Percentiles rank a stretch among this genome's conserved stretches.
These are phyloP conservation scores for Bipolaris gigantea DNA, from an alignment of 2,329 filamentous ascomycete genomes.

Conservation along the genomic window DNA sequence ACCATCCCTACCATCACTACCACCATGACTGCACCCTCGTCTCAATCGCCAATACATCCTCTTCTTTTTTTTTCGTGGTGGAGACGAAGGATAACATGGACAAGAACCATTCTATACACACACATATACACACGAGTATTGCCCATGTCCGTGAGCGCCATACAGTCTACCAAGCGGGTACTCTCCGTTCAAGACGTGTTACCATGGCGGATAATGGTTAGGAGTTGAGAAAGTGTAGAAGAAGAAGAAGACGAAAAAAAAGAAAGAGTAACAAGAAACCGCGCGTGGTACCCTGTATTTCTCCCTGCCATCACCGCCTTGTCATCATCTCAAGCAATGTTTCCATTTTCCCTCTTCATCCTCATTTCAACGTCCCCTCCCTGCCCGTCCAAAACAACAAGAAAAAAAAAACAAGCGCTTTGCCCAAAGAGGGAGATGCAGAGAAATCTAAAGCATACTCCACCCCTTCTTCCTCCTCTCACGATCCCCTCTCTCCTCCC, in stretches of 20 bases:
- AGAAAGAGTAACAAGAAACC: not conserved
- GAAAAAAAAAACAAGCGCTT: not conserved
- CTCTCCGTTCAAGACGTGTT: not conserved
- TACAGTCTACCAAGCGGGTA: slow-evolving; percentile 7
- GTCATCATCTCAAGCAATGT: not conserved
- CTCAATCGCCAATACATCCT: too few relatives aligned
- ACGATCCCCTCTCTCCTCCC: slow-evolving; percentile 26
- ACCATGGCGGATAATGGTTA: not conserved
- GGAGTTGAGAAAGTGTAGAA: too few relatives aligned
- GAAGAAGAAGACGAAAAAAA: not conserved
- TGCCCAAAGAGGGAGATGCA: too few relatives aligned
- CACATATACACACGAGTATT: too few relatives aligned
- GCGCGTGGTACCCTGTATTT: too few relatives aligned
- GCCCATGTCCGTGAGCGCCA: slow-evolving; percentile 6
- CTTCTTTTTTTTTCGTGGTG: too few relatives aligned
- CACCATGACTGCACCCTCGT: too few relatives aligned
- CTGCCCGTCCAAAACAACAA: not conserved
- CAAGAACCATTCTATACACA: not conserved
- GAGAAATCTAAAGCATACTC: slow-evolving; percentile 32
- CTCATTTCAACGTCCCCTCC: not conserved
- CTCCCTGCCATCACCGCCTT: not conserved
- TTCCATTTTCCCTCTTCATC: not conserved
- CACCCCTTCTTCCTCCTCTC: slow-evolving; percentile 38
- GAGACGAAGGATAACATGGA: not conserved
- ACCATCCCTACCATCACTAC: too few relatives aligned